Evolutionary conservation across 805 yeast genomes (phyloP).

Genomic region (Candida tallmaniae): DNA sequence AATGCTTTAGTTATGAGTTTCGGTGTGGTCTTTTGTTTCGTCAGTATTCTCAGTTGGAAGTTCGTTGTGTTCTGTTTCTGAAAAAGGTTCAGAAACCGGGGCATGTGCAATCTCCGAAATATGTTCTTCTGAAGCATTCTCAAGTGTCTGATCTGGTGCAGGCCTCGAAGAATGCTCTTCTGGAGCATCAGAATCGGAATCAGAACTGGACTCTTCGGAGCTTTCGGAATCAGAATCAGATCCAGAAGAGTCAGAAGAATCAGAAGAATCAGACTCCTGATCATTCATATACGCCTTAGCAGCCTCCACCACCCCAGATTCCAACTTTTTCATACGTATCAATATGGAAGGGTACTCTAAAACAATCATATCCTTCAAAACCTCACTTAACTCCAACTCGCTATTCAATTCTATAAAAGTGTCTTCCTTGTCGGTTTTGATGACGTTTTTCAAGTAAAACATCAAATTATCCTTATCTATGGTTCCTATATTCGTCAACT

Average conservation of each 20-base stretch:
- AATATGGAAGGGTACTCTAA: conserved; percentile 75
- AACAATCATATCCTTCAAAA: conserved; percentile 52
- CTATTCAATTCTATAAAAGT: conserved; percentile 28
- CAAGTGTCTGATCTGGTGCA: too few relatives aligned
- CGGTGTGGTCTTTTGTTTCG: too few relatives aligned
- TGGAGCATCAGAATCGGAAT: conserved; percentile 18
- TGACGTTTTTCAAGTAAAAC: conserved; percentile 32
- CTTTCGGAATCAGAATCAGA: conserved; percentile 8
- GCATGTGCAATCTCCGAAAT: too few relatives aligned
- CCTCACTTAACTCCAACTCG: conserved; percentile 28
- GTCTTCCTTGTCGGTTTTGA: conserved; percentile 12
- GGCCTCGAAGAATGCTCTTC: conserved; percentile 33
- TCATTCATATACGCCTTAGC: conserved; percentile 11
- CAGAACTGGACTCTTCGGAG: conserved; percentile 7
- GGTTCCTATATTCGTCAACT: too few relatives aligned
- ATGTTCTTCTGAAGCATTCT: conserved; percentile 11
- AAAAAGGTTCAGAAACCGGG: too few relatives aligned
- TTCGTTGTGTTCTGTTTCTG: too few relatives aligned
- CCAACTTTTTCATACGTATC: conserved; percentile 30
- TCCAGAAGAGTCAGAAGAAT: conserved; percentile 3
- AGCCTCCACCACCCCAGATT: conserved; percentile 14
- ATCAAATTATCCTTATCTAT: conserved; percentile 22
- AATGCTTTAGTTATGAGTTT: too few relatives aligned
- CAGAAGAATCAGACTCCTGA: conserved; percentile 16
- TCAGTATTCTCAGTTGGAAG: too few relatives aligned